Conservation (phyloP, 208 protist species). For the Trypanosoma lewisi region DNA sequence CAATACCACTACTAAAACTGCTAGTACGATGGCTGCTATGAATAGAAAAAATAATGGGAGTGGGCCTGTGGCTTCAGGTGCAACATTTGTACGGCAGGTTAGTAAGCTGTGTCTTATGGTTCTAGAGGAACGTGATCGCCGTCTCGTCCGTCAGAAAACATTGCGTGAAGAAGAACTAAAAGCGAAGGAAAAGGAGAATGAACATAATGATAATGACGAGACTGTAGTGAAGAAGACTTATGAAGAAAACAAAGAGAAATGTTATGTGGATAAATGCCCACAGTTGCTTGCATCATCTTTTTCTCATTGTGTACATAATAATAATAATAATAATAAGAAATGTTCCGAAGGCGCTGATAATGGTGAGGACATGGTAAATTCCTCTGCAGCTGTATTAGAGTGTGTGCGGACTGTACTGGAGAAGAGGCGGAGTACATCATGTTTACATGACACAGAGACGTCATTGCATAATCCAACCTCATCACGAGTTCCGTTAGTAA, state of each 20-base stretch:
- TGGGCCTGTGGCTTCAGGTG: not conserved
- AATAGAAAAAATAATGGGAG: not conserved
- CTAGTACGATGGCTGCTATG: not conserved
- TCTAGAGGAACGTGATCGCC: constrained; percentile 18
- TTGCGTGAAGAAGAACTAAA: not conserved
- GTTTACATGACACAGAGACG: not conserved
- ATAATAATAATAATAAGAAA: too few relatives aligned
- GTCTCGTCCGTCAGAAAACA: constrained; percentile 1
- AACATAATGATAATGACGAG: too few relatives aligned
- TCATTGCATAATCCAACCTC: too few relatives aligned
- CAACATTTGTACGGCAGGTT: constrained; percentile 12
- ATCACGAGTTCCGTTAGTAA: too few relatives aligned
- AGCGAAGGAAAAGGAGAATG: not conserved
- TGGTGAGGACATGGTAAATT: not conserved
- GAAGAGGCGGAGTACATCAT: not conserved
- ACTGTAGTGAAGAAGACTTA: too few relatives aligned
- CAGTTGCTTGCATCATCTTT: too few relatives aligned
- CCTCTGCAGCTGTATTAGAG: not conserved
- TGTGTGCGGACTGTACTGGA: constrained; percentile 17
- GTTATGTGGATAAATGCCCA: too few relatives aligned
- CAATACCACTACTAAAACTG: too few relatives aligned
- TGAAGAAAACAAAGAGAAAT: too few relatives aligned
- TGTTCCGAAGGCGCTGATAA: not conserved
- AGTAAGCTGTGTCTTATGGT: constrained; percentile 17
- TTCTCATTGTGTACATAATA: too few relatives aligned